Conservation (phyloP, 225 moss, liverwort and hornwort genomes). For the Marchantia paleacea region DNA sequence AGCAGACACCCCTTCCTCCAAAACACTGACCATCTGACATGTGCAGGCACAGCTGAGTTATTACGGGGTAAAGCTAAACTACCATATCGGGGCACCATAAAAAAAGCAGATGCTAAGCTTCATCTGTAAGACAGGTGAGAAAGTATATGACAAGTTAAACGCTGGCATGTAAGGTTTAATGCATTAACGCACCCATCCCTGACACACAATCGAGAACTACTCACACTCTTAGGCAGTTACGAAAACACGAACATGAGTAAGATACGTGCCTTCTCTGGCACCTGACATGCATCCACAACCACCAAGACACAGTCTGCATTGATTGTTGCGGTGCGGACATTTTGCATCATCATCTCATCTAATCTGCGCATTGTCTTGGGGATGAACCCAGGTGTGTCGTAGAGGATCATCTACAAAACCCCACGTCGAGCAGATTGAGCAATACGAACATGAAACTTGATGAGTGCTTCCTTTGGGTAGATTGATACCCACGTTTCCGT, state of each 20-base stretch:
- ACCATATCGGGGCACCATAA: not conserved
- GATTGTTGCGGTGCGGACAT: slow-evolving; percentile 71
- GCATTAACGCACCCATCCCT: not conserved
- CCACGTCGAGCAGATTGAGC: not conserved
- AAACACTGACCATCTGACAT: slow-evolving; percentile 54
- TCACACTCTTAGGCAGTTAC: not conserved
- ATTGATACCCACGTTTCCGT: not conserved
- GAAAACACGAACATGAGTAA: not conserved
- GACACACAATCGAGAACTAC: not conserved
- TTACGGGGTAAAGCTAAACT: not conserved
- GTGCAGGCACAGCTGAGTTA: not conserved
- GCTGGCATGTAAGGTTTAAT: not conserved
- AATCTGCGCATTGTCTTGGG: slow-evolving; percentile 62
- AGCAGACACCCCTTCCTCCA: slow-evolving; percentile 52
- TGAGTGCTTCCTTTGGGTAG: not conserved
- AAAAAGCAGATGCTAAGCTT: not conserved
- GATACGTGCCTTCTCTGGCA: slow-evolving; percentile 56
- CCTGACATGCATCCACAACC: slow-evolving; percentile 77
- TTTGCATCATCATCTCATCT: slow-evolving; percentile 98
- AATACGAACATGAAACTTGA: not conserved
- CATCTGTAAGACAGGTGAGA: not conserved
- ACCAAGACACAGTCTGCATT: slow-evolving; percentile 82
- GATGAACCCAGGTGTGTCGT: slow-evolving; percentile 84
- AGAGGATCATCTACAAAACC: slow-evolving; percentile 68
- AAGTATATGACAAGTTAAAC: not conserved